Evolutionary conservation across 768 basidiomycete genomes (phyloP).

Genomic region (Kwoniella sp.): DNA sequence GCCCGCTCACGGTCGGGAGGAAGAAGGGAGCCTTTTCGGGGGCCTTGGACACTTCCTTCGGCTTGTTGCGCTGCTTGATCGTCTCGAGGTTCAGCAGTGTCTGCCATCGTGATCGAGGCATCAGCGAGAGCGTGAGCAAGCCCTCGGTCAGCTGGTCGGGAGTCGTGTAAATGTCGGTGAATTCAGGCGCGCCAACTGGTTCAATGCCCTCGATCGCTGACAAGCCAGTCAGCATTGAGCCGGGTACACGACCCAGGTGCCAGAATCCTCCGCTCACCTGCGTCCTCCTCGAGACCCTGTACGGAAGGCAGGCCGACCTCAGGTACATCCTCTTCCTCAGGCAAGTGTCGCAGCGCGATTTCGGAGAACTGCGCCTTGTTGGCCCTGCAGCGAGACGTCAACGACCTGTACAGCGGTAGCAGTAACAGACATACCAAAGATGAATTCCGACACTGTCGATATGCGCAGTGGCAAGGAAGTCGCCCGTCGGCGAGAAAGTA

Average conservation of each 20-base stretch:
- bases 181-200: conserved; percentile 59
- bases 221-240: neutral
- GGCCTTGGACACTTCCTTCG: conserved; percentile 89
- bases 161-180: conserved; percentile 68
- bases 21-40: conserved; percentile 97
- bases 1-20: conserved; percentile 82
- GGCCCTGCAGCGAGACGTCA: conserved; percentile 58
- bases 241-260: no score
- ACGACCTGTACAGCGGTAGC: neutral
- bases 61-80: conserved; percentile 95
- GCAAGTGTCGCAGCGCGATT: conserved; percentile 72
- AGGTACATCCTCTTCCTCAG: conserved; percentile 63
- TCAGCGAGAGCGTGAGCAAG: conserved; percentile 83
- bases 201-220: conserved; percentile 69
- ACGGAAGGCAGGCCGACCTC: conserved; percentile 74
- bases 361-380: conserved; percentile 92
- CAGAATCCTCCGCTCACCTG: conserved; percentile 55
- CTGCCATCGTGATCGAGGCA: conserved; percentile 92
- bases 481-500: conserved; percentile 88
- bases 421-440: conserved; percentile 64
- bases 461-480: conserved; percentile 92
- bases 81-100: conserved; percentile 93
- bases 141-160: conserved; percentile 85
- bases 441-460: conserved; percentile 90
- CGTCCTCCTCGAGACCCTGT: conserved; percentile 74